phyloP scores from a whole-genome alignment of 805 yeast species.

The Schwanniomyces pseudopolymorphus region DNA sequence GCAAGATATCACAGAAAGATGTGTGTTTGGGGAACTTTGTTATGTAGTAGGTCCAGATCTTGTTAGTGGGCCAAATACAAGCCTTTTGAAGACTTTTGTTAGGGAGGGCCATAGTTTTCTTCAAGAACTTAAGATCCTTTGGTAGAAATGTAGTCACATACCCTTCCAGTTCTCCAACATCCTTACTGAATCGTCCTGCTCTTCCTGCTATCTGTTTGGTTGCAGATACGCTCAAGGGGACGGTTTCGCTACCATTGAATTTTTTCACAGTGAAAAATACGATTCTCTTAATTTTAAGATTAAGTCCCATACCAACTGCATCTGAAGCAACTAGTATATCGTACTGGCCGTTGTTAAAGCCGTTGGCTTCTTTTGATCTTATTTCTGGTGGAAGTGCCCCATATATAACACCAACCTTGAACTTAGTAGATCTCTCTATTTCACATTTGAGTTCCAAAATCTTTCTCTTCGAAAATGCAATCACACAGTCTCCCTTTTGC shows the following conservation, averaged over 20 bases:
- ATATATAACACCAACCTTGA: slow-evolving; percentile 84
- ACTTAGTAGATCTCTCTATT: slow-evolving; percentile 62
- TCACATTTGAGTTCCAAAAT: slow-evolving; percentile 67
- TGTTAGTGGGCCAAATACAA: slow-evolving; percentile 76
- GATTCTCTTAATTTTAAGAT: slow-evolving; percentile 77
- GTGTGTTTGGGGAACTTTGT: slow-evolving; percentile 57
- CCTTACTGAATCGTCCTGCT: slow-evolving; percentile 74
- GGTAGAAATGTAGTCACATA: slow-evolving; percentile 53
- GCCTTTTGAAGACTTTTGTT: slow-evolving; percentile 58
- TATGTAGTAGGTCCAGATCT: slow-evolving; percentile 65
- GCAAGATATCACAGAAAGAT: slow-evolving; percentile 45
- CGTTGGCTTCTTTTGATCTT: slow-evolving; percentile 75
- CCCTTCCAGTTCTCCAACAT: slow-evolving; percentile 39
- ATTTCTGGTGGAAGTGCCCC: slow-evolving; percentile 97
- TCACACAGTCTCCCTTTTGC: slow-evolving; percentile 81
- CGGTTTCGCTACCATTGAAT: slow-evolving; percentile 61
- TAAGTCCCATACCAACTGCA: slow-evolving; percentile 97
- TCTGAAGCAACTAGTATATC: slow-evolving; percentile 93
- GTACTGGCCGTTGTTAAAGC: slow-evolving; percentile 75
- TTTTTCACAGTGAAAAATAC: slow-evolving; percentile 69
- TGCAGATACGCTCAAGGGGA: slow-evolving; percentile 57
- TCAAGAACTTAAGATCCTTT: slow-evolving; percentile 46
- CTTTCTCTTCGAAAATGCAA: slow-evolving; percentile 75
- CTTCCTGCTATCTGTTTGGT: slow-evolving; percentile 94
- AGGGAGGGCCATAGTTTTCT: slow-evolving; percentile 48